Base-by-base conservation (phyloP, 768 basidiomycete genomes). In the Phanerochaete sordida region DNA sequence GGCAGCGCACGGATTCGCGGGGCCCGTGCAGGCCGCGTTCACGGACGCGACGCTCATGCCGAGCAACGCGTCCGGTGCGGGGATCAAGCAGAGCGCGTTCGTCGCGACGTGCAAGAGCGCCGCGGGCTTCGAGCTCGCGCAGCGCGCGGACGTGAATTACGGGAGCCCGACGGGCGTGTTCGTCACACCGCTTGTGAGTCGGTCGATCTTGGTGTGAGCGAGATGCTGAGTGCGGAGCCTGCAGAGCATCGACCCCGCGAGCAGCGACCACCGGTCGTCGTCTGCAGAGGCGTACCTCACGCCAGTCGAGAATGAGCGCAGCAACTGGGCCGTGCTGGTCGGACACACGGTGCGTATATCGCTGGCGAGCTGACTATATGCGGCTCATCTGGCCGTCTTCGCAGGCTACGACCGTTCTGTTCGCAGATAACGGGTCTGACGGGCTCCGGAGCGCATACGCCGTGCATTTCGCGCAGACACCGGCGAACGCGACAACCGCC, bases 201-300 rank as follows among this genome's bases (percentile, higher is more conserved):
- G 7, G 33, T 35, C 33, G 33, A 6, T 35, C 33, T 13, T 35
- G n/a, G n/a, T 35, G 7, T 13, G 33, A 35, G 13, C 33, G 7
- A n/a, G 33, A 35, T 35, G 33, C 33, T 35, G 33, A 35, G 33
- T 13, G 13, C 33, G 13, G 6, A 6, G 13, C 7, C 7, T 7
- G 13, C 13, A 50, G 49, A 50, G 49, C 28, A 50, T 50, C 4
- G 30, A 50, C 28, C 49, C 49, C 9, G 49, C 49, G 15, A 31
- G 30, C 4, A 31, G 21, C 49, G 49, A 50, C 13, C 12, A 83
- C 58, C 78, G 84, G 16, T 81, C 82, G 3, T 84, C 83, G 0
- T 82, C 84, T 0, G 79, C 77, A 7, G 71, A 76, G 53, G 83
- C 84, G 0, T 86, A 85, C 62, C 74, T 82, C 27, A 79, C 80